A percentile compares a stretch with the other conserved stretches of the same genome.
Conservation (phyloP, 2,329 filamentous ascomycete species). For the Pyrenophora tritici-repentis region DNA sequence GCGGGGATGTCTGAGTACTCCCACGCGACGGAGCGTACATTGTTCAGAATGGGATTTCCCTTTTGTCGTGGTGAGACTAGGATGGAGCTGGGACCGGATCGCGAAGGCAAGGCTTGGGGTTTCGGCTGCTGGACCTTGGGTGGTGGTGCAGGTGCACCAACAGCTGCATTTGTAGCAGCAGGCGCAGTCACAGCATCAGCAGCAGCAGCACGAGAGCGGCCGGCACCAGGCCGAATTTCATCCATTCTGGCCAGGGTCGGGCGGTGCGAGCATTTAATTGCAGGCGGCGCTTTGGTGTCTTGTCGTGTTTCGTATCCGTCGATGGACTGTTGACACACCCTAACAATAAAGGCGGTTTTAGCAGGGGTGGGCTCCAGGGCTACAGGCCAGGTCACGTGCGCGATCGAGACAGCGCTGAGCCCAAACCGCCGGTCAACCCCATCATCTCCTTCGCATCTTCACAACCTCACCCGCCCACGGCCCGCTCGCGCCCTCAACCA, state of each 20-base stretch:
- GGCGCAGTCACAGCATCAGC: too few species aligned
- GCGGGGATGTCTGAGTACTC: conserved; percentile 97
- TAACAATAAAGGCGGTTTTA: conserved; percentile 11
- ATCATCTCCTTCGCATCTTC: conserved; percentile 20
- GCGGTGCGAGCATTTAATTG: conserved; percentile 23
- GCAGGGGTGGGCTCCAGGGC: not conserved
- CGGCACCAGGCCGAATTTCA: conserved; percentile 18
- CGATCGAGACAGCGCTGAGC: conserved; percentile 16
- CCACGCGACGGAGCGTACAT: conserved; percentile 83
- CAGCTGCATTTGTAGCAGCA: conserved; percentile 1
- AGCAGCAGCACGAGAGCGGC: too few species aligned
- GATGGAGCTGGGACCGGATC: conserved; percentile 73
- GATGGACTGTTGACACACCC: conserved; percentile 9
- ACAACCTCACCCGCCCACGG: conserved; percentile 19
- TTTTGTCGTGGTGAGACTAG: conserved; percentile 91
- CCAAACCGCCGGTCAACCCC: conserved; percentile 20
- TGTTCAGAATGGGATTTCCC: conserved; percentile 88
- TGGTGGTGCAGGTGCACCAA: conserved; percentile 18
- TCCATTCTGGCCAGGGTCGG: conserved; percentile 37
- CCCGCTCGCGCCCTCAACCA: conserved; percentile 10
- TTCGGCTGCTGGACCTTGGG: conserved; percentile 78
- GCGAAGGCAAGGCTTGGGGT: conserved; percentile 78
- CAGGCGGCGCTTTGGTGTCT: not conserved
- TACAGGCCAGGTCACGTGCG: conserved; percentile 14
- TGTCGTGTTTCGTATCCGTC: not conserved